A percentile compares a stretch with the other conserved stretches of the same genome.
Conservation (phyloP, 768 basidiomycete species). For the Leccinum uliginosum region DNA sequence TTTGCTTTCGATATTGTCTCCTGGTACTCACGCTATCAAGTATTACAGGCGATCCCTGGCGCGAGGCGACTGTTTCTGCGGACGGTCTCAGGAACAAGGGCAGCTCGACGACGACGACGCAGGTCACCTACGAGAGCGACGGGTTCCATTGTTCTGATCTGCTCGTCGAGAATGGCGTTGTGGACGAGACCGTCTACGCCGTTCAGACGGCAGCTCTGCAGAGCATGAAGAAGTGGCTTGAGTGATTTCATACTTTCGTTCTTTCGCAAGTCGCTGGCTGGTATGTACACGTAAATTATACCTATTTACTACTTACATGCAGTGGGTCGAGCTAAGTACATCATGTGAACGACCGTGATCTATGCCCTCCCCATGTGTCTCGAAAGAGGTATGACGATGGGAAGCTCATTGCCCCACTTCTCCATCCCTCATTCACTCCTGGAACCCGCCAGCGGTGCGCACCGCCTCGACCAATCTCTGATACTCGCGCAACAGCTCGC, state of each 20-base stretch:
- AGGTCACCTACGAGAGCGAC: not conserved
- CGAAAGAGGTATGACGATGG: too few relatives aligned
- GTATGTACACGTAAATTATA: not conserved
- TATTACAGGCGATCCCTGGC: constrained; percentile 64
- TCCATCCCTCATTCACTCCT: constrained; percentile 9
- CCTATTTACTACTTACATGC: not conserved
- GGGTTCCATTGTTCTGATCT: not conserved
- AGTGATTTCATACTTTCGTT: not conserved
- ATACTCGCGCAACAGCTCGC: constrained; percentile 77
- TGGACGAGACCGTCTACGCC: not conserved
- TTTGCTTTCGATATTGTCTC: not conserved
- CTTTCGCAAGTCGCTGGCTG: not conserved
- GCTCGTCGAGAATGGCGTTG: not conserved
- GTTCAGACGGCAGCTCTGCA: not conserved
- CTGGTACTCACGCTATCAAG: not conserved
- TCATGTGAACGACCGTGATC: too few relatives aligned
- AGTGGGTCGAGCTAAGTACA: too few relatives aligned
- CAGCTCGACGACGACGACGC: not conserved
- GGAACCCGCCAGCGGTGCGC: constrained; percentile 45
- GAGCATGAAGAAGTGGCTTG: not conserved
- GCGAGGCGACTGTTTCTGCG: constrained; percentile 63
- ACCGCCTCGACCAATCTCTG: constrained; percentile 70
- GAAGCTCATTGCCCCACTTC: too few relatives aligned
- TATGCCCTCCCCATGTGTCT: too few relatives aligned
- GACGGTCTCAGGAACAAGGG: constrained; percentile 39